Base-by-base conservation (phyloP, 1,284 basidiomycete species). In the Cryptococcus wingfieldii region DNA sequence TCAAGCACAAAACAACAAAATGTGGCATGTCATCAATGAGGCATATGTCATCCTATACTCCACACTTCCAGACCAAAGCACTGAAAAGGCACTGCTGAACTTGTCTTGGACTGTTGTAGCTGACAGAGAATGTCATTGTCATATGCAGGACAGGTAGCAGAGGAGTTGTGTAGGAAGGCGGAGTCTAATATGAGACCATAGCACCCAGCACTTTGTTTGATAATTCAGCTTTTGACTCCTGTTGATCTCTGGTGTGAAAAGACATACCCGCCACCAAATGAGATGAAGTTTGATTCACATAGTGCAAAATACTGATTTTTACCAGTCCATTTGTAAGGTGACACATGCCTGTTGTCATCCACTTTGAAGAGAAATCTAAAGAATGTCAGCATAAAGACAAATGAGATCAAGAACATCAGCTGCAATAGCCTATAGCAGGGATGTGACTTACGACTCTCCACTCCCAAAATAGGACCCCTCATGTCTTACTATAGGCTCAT, bases 161-260 rank as follows among this genome's bases (percentile, higher is more conserved):
- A 90, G 0, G 90, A 88, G 10, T 95, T 94, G 49, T 87, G 85
- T 42, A 85, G 82, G 18, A 98, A 83, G 0, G 84, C 82, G 1
- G 86, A 83, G 69, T 95, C 91, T n/a, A 98, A 78, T 76, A 92
- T 91, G 6, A 98, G 78, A 0, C 94, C 95, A 70, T 90, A 95
- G 45, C 85, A 83, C 0, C 90, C 90, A 53, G 91, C 90, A 5
- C 89, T 91, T 64, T 34, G 10, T 34, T 34, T 46, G 19, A 37
- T 42, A 41, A 19, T 53, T 49, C 14, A 7, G 13, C 31, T 9
- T 34, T 37, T 12, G 5, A 37, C 4, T 9, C 27, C n/a, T 14
- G 38, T 8, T 10, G 23, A 5, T 45, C 5, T 27, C 28, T 6
- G 14, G 27, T 9, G 14, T 23, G 41, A 34, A 28, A 18, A 46